Evolutionary conservation across 495 filamentous ascomycete species (phyloP).

Genomic region (Penicillium waksmanii): DNA sequence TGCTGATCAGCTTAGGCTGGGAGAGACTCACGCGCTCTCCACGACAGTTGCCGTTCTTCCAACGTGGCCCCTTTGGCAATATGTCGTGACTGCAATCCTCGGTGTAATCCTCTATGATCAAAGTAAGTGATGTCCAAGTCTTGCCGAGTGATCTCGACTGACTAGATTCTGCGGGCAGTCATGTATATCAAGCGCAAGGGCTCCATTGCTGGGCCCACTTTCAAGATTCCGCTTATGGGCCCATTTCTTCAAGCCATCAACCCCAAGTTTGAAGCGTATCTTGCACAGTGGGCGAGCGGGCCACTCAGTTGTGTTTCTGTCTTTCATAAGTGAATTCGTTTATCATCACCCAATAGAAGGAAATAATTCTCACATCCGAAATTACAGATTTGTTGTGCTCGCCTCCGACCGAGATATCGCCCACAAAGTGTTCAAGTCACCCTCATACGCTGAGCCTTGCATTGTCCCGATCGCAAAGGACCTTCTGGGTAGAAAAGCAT

Average conservation of each 20-base stretch:
- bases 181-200: slow-evolving; percentile 82
- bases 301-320: slow-evolving; percentile 90
- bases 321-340: slow-evolving; percentile 91
- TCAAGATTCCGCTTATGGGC: slow-evolving; percentile 88
- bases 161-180: slow-evolving; percentile 47
- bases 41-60: neutral
- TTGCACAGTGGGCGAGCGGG: slow-evolving; percentile 83
- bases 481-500: slow-evolving; percentile 82
- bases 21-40: neutral
- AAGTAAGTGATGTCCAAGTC: slow-evolving; percentile 20
- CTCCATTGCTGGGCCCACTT: slow-evolving; percentile 74
- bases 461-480: slow-evolving; percentile 90
- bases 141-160: neutral
- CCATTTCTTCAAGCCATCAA: slow-evolving; percentile 86
- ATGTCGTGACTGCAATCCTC: slow-evolving; percentile 28
- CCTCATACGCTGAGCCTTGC: slow-evolving; percentile 83
- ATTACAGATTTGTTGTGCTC: slow-evolving; percentile 84
- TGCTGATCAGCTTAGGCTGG: neutral
- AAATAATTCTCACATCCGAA: neutral
- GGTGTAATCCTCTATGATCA: slow-evolving; percentile 39
- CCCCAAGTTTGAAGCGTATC: slow-evolving; percentile 82
- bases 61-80: slow-evolving; percentile 34
- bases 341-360: neutral
- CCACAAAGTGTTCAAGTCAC: slow-evolving; percentile 92
- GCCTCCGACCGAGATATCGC: slow-evolving; percentile 90